Evolutionary conservation across 805 yeast species (phyloP).

Genomic region (Priceomyces haplophilus): DNA sequence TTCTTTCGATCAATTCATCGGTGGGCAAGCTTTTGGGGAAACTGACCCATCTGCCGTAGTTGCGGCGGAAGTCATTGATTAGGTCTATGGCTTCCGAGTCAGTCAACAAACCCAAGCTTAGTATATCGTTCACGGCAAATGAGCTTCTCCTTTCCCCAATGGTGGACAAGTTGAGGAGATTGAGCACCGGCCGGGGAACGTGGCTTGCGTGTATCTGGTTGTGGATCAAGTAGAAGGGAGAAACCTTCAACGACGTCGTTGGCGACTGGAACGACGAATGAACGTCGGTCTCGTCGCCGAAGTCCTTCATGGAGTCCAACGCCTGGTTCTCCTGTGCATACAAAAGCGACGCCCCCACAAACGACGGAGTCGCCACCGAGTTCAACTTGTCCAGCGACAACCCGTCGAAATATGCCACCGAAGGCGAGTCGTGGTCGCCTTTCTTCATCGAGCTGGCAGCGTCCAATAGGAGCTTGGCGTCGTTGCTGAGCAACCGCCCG

Average conservation of each 20-base stretch:
- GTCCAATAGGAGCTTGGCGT: conserved; percentile 24
- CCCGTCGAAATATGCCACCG: conserved; percentile 1
- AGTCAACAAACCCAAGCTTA: conserved; percentile 49
- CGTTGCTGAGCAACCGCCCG: conserved; percentile 11
- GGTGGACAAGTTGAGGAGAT: conserved; percentile 19
- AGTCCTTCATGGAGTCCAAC: not conserved
- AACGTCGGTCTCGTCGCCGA: not conserved
- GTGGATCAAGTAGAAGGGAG: conserved; percentile 45
- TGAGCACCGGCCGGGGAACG: conserved; percentile 35
- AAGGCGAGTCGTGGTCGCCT: conserved; percentile 7
- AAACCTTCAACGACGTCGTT: conserved; percentile 32
- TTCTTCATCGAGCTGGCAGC: conserved; percentile 26
- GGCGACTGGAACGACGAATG: conserved; percentile 24
- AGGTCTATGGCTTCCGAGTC: conserved; percentile 47
- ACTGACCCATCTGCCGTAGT: conserved; percentile 77
- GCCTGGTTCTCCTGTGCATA: conserved; percentile 1
- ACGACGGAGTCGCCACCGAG: not conserved
- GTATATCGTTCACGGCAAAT: conserved; percentile 39
- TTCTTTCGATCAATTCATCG: conserved; percentile 44
- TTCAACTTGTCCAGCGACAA: conserved; percentile 1
- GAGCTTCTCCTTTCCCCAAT: conserved; percentile 5
- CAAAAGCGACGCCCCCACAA: not conserved
- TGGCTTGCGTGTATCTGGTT: conserved; percentile 25
- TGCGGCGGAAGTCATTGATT: conserved; percentile 56
- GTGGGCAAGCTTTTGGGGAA: conserved; percentile 56